Conservation (phyloP, 305 asterid species). For the Fraxinus dipetala region DNA sequence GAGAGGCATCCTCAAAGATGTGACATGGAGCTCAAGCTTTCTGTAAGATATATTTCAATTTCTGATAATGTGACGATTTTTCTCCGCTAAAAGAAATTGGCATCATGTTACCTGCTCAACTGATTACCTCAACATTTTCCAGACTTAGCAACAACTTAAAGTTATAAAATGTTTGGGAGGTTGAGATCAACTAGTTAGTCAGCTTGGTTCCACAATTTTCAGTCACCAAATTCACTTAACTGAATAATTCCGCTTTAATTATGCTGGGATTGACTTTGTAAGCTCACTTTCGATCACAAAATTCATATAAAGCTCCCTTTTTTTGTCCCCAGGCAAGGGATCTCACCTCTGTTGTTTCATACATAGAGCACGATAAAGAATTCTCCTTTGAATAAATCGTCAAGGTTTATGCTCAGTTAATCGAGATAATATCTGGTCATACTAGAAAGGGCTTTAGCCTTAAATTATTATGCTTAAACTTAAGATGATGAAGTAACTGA, state of each 20-base stretch:
- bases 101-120: not conserved
- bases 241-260: not conserved
- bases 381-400: not conserved
- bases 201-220: not conserved
- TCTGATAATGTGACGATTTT: slow-evolving; percentile 7
- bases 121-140: not conserved
- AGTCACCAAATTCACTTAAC: not conserved
- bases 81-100: slow-evolving; percentile 15
- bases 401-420: not conserved
- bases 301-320: not conserved
- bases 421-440: not conserved
- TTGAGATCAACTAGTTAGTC: slow-evolving; percentile 9
- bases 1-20: slow-evolving; percentile 90
- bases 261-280: not conserved
- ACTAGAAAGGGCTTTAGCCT: not conserved
- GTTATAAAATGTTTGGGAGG: slow-evolving; percentile 5
- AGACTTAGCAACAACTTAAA: slow-evolving; percentile 4
- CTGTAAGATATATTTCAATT: slow-evolving; percentile 45
- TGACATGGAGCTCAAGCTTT: slow-evolving; percentile 81
- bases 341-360: not conserved
- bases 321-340: not conserved
- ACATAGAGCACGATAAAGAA: not conserved
- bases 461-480: not conserved
- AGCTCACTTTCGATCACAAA: not conserved
- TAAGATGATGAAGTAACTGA: not conserved